Base-by-base conservation (phyloP, 2,329 filamentous ascomycete species). In the Penicillium oxalicum region DNA sequence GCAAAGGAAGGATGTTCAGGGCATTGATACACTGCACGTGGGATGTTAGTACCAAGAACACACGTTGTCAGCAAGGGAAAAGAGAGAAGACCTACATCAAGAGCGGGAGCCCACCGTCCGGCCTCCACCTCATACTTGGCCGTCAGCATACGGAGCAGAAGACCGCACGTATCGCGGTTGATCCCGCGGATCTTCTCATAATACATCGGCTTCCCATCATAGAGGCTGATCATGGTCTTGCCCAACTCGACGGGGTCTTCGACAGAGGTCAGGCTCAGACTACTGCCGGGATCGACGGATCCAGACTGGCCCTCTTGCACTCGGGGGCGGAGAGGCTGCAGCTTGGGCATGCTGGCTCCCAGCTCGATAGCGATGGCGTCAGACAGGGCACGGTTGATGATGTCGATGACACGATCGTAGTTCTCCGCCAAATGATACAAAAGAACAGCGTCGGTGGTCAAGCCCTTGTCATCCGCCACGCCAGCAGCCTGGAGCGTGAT, bases 351-450 rank as follows among this genome's bases (percentile, higher is more conserved):
- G 50, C 89, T 84, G 59, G 93, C 86, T 45, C 89, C 90, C 59
- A 95, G 80, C 61, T 95, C 90, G 9, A 91, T 79, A 9, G 88
- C 86, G 51, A 97, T 83, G 39, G 89, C 88, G 68, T 97, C 90
- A 48, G 91, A 94, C 33, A 98, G 77, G 3, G 91, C 86, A 35
- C 90, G 86, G 70, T 91, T 95, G 63, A 97, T 82, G 56, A 97
- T 91, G 26, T 81, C 76, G 38, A 96, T 83, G n/a, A 97, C 94
- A 46, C 84, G 90, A 67, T 98, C 90, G 66, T 95, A 97, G 67
- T 98, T 91, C 62, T 89, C 88, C 0, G 93, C 91, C 38, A 98
- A 77, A 68, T 98, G 91, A 68, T 95, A 97, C 44, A 98, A 77
- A 44, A 98, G 78, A 11, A 97, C 91, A 2, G 94, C 91, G 69